Base-by-base conservation (phyloP, 176 grass and related monocot species). In the Metroxylon sagu region DNA sequence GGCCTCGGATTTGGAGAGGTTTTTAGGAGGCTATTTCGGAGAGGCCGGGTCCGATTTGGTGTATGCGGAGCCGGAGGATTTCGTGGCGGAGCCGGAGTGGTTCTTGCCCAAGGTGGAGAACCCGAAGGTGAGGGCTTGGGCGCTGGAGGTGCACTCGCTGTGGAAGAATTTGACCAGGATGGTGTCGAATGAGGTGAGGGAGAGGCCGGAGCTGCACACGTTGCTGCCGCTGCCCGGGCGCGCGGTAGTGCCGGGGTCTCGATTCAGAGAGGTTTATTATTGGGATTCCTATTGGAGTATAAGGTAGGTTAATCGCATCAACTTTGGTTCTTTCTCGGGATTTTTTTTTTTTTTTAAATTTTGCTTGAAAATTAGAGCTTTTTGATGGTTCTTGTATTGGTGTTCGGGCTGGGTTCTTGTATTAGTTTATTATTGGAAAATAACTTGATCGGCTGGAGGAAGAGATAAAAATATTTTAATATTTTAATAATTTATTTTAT, bases 231-330 rank as follows among this genome's bases (percentile, higher is more conserved):
- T 98, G n/a, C 84, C 81, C 2, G 56, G 60, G 10, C 29, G 63
- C 31, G 79, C 71, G 52, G 74, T 98, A 52, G 62, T 92, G 48
- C 93, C 93, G 5, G 93, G 93, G 0, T 76, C 93, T 29, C 67
- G 93, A 71, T 98, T 92, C 60, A 69, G 79, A 48, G 93, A 98
- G 76, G 84, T 98, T 71, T 98, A 98, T 78, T 98, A 98, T 67
- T 98, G 93, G 88, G 88, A 98, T 50, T 89, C 93, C 57, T 98
- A 92, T 60, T 98, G 93, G 93, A 29, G 74, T 63, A 35, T 92
- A 58, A 98, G 93, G 93, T 98, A 26, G 66, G 70, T 14, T 29
- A 2, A 19, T 49, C 53, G 35, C 2, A 14, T 14, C 21, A 54
- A 43, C 35, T 43, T 10, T 43, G 35, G 35, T 43, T 43, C 35